These are phyloP conservation scores for Trypanosomatidae sp. DNA, from an alignment of 208 protist genomes.

Conservation along the genomic window DNA sequence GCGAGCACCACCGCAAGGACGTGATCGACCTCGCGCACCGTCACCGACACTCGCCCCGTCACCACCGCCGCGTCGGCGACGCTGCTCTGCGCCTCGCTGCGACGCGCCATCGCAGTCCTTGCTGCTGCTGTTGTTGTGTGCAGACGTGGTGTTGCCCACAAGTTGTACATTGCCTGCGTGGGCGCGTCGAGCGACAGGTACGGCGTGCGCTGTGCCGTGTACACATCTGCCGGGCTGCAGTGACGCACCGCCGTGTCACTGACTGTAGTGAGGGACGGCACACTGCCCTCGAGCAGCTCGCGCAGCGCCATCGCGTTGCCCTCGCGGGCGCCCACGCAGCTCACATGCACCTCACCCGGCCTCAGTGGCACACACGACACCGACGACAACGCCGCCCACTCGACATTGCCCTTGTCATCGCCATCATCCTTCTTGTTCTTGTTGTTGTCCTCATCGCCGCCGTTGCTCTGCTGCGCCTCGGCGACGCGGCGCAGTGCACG, in stretches of 20 bases:
- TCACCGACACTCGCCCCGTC: constrained; percentile 48
- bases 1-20: constrained; percentile 45
- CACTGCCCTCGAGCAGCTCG: constrained; percentile 39
- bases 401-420: constrained; percentile 2
- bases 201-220: constrained; percentile 44
- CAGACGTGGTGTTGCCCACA: constrained; percentile 45
- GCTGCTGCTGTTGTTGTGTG: constrained; percentile 16
- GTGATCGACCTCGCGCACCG: constrained; percentile 37
- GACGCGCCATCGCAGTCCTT: too few species aligned
- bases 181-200: constrained; percentile 44
- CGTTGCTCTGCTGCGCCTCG: too few species aligned
- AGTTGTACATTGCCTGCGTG: constrained; percentile 46
- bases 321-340: constrained; percentile 47
- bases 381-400: constrained; percentile 16
- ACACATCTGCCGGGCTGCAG: constrained; percentile 15
- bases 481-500: constrained; percentile 8
- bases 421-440: constrained; percentile 2
- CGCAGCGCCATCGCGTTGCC: constrained; percentile 46
- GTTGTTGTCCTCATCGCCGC: constrained; percentile 7
- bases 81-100: constrained; percentile 8
- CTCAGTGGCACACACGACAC: constrained; percentile 27
- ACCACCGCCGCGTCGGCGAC: constrained; percentile 30
- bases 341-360: constrained; percentile 62
- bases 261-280: too few species aligned
- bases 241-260: too few species aligned